These are phyloP conservation scores for Ciborinia camelliae DNA, from an alignment of 2,329 filamentous ascomycete species.

Conservation along the genomic window DNA sequence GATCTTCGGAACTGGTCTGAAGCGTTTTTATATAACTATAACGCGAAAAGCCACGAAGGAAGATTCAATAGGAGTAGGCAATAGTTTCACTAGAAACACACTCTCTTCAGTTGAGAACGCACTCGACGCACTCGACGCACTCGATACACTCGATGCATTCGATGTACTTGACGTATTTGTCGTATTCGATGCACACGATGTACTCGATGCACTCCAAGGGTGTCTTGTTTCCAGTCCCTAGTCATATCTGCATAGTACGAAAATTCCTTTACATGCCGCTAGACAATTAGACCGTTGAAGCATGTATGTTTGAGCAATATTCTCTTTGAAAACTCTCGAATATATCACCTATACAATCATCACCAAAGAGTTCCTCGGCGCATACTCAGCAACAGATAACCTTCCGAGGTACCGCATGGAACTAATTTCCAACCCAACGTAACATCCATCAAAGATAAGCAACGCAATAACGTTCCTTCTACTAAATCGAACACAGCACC, in stretches of 20 bases:
- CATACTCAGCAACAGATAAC: background rate
- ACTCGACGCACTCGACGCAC: too few relatives aligned
- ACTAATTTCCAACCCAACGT: background rate
- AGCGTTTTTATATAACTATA: too few relatives aligned
- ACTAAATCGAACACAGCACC: background rate
- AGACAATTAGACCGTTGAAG: background rate
- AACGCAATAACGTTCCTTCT: background rate
- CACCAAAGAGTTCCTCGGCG: background rate
- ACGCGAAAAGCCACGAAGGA: background rate
- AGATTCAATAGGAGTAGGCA: background rate
- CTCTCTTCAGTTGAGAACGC: background rate
- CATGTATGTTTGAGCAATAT: background rate
- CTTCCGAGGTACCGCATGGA: background rate
- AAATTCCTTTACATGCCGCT: background rate
- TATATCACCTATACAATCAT: background rate
- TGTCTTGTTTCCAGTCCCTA: background rate
- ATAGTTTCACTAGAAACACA: background rate
- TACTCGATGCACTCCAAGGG: too few relatives aligned
- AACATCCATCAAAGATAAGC: slow-evolving; percentile 5
- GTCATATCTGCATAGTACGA: background rate
- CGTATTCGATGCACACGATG: too few relatives aligned
- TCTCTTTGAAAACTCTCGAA: background rate
- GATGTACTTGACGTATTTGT: too few relatives aligned
- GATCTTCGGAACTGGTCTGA: background rate
- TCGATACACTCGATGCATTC: too few relatives aligned